Evolutionary conservation across 176 grass and related monocot species (phyloP).

Genomic region (Guadua angustifolia): DNA sequence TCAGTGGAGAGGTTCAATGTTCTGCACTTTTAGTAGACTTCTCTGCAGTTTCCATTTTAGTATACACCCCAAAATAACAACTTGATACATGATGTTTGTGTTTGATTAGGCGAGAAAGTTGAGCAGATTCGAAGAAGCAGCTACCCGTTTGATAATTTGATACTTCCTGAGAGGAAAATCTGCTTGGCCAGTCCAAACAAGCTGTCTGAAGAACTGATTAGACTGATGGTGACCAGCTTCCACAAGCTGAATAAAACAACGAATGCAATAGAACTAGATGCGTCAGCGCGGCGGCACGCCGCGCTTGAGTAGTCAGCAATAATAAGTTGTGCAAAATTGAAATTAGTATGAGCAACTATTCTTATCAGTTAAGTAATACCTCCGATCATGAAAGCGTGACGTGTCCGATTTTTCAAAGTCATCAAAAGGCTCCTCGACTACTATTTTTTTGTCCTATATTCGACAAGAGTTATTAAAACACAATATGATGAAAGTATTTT

Average conservation of each 20-base stretch:
- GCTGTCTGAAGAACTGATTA: slow-evolving; percentile 75
- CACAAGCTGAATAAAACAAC: slow-evolving; percentile 66
- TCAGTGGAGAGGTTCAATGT: neutral
- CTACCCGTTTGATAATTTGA: slow-evolving; percentile 33
- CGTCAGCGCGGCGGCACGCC: no score
- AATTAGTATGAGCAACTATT: no score
- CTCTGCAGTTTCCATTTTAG: neutral
- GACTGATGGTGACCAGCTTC: slow-evolving; percentile 66
- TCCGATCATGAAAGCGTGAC: no score
- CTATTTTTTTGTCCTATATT: no score
- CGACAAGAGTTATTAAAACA: no score
- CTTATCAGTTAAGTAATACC: no score
- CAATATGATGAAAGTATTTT: no score
- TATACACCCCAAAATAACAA: neutral
- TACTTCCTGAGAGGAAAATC: slow-evolving; percentile 29
- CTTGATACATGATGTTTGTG: neutral
- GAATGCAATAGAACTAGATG: slow-evolving; percentile 24
- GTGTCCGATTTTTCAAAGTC: no score
- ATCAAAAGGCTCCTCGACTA: no score
- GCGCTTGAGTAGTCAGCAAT: no score
- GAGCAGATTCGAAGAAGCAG: slow-evolving; percentile 47
- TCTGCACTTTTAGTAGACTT: neutral
- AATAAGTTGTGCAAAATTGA: no score
- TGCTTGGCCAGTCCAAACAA: slow-evolving; percentile 60
- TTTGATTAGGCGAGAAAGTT: slow-evolving; percentile 43